A percentile compares a stretch with the other conserved stretches of the same genome.
These are phyloP conservation scores for Venturia asperata DNA, from an alignment of 2,329 filamentous ascomycete species.

Conservation along the genomic window DNA sequence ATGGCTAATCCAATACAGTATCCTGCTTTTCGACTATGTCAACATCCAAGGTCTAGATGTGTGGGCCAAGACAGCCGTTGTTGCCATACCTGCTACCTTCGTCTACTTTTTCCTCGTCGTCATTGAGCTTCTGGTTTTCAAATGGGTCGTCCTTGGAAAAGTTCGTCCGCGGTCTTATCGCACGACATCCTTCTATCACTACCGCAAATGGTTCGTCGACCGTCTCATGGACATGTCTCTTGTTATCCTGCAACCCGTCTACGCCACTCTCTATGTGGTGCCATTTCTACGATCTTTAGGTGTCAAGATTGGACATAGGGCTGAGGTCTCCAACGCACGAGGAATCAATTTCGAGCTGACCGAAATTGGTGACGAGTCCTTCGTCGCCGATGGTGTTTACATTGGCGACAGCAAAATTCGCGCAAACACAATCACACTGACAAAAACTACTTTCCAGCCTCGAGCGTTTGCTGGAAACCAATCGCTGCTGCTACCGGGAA, in stretches of 20 bases:
- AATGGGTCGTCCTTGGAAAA: background rate
- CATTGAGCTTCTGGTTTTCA: background rate
- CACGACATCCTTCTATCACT: background rate
- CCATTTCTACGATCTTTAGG: background rate
- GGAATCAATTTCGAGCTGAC: conserved; percentile 10
- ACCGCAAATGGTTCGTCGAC: conserved; percentile 3
- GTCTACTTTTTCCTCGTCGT: background rate
- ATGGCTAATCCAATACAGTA: background rate
- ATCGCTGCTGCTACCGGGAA: background rate
- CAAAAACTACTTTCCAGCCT: background rate
- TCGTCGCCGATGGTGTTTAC: conserved; percentile 1
- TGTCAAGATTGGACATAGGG: background rate
- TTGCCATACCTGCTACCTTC: background rate
- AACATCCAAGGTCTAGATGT: background rate
- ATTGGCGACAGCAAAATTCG: background rate
- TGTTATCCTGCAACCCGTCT: background rate
- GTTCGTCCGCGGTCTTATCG: background rate
- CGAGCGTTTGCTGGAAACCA: background rate
- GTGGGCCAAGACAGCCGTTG: background rate
- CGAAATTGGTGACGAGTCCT: conserved; percentile 6
- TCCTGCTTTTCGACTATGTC: conserved; percentile 1
- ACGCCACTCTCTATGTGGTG: background rate
- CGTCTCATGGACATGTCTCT: conserved; percentile 1
- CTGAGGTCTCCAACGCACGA: background rate
- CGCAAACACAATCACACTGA: background rate